These are phyloP conservation scores for Sorghum bicolor DNA, from an alignment of 176 grass and related monocot genomes.

Conservation along the genomic window Sorghum_bicolor_NCBIv3 NC_012873.2:63645501-63646000, in stretches of 20 bases:
- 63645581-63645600: not conserved
- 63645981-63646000: not conserved
- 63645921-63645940: not conserved
- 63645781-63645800: not conserved
- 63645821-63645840: not conserved
- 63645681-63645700: not conserved
- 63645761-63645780: not conserved
- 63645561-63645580: not conserved
- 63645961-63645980: not conserved
- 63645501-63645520: not conserved
- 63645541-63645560: not conserved
- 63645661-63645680: not conserved
- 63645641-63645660: slow-evolving; percentile 34
- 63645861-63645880: not conserved
- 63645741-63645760: slow-evolving; percentile 11
- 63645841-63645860: not conserved
- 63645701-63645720: slow-evolving; percentile 25
- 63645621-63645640: not conserved
- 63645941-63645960: not conserved
- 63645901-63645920: not conserved
- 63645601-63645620: slow-evolving; percentile 19
- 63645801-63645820: not conserved
- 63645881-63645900: slow-evolving; percentile 16
- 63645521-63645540: not conserved
- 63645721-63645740: slow-evolving; percentile 14